Percentiles rank a stretch among this genome's conserved stretches.
phyloP scores from a whole-genome alignment of 2,329 filamentous ascomycete genomes.

The Neopestalotiopsis sp. region DNA sequence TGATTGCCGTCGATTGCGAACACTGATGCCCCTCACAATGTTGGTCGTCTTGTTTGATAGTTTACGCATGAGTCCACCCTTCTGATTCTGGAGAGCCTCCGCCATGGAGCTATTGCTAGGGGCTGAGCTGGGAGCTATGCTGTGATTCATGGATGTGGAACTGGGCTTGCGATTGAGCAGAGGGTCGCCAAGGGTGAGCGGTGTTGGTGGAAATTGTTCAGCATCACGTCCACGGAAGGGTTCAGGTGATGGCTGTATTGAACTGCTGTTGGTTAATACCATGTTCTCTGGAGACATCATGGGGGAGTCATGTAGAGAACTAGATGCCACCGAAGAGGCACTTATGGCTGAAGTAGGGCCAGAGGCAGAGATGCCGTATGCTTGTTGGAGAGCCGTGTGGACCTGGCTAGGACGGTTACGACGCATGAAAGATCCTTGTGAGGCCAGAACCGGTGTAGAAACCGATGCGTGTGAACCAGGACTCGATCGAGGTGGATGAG shows the following conservation, averaged over 20 bases:
- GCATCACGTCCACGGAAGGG: conserved; percentile 60
- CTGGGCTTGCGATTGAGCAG: conserved; percentile 66
- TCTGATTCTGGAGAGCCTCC: conserved; percentile 41
- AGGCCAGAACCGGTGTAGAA: conserved; percentile 47
- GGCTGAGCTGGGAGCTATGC: conserved; percentile 56
- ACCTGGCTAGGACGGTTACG: conserved; percentile 53
- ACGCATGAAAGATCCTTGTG: conserved; percentile 45
- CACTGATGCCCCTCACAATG: conserved; percentile 72
- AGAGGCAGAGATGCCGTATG: conserved; percentile 43
- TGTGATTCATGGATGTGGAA: conserved; percentile 68
- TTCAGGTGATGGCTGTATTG: conserved; percentile 72
- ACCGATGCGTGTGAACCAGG: conserved; percentile 35
- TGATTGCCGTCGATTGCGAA: conserved; percentile 72
- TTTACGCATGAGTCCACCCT: conserved; percentile 74
- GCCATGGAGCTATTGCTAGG: conserved; percentile 63
- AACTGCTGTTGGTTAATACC: conserved; percentile 63
- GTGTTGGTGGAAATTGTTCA: conserved; percentile 56
- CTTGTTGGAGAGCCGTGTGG: conserved; percentile 48
- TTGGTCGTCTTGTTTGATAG: conserved; percentile 85
- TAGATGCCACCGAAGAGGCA: conserved; percentile 61
- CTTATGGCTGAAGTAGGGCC: conserved; percentile 60
- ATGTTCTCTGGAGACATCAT: conserved; percentile 60
- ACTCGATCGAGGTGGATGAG: conserved; percentile 37
- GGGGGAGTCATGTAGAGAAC: conserved; percentile 61
- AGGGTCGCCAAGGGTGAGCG: conserved; percentile 77